Base-by-base conservation (phyloP, 2,329 filamentous ascomycete genomes). In the Xylaria sp. region DNA sequence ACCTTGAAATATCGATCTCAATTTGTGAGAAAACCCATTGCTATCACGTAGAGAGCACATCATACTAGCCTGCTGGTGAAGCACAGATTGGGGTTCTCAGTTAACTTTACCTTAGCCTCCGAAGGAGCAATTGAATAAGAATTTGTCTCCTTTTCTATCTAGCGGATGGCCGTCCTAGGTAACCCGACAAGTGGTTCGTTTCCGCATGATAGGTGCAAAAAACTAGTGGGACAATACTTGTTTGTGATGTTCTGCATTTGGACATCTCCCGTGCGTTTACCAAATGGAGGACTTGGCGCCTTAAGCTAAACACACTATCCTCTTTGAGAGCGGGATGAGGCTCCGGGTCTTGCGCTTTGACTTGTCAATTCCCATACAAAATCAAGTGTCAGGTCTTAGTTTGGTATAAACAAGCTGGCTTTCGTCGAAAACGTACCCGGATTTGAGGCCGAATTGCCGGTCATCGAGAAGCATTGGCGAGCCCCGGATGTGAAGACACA, bases 161-260 rank as follows among this genome's bases (percentile, higher is more conserved):
- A 23, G 11, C 49, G 59, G 49, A 36, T 23, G 38, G 4, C 23
- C 26, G 54, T 54, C 48, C 31, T 40, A 38, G 9, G 4, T 10
- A 60, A 3, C 17, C 48, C 20, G 48, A 31, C 15, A 26, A 56
- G 20, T 56, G 17, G 13, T 9, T 31, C 23, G 15, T 66, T 64
- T 11, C 38, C 11, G 58, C 36, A 20, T 64, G 66, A 71, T 71
- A 71, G 68, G 66, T 64, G 59, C 63, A 13, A 63, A 61, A 68
- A 69, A 49, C 28, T 23, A 13, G 44, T 31, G 20, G 48, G n/a
- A 60, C 20, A 33, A 13, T n/a, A 53, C 15, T 31, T 38, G 23
- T 33, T 60, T 53, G 46, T 46, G 20, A 36, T 23, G 28, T 58
- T 60, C 54, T 64, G 42, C 11, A 36, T 53, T 61, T 15, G 62